A percentile compares a stretch with the other conserved stretches of the same genome.
Conservation (phyloP, 2,329 filamentous ascomycete genomes). For the Verticillium longisporum region DNA sequence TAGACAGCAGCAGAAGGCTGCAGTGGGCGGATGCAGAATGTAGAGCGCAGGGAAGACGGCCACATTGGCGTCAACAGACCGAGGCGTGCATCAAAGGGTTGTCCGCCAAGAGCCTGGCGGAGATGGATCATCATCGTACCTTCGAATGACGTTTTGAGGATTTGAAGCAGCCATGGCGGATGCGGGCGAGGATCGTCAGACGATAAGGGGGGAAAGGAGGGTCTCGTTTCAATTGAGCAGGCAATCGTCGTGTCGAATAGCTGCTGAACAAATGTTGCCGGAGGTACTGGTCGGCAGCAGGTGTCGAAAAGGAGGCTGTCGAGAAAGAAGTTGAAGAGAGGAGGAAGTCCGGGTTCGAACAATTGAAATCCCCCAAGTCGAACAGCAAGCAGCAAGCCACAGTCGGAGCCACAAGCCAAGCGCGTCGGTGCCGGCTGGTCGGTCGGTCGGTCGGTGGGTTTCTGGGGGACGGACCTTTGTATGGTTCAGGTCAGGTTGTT, state of each 20-base stretch:
- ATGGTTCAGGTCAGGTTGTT: background rate
- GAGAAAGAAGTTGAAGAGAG: background rate
- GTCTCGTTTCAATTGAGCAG: background rate
- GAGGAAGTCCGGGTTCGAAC: background rate
- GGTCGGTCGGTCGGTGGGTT: background rate
- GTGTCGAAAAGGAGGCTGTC: background rate
- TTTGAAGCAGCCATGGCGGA: constrained; percentile 34
- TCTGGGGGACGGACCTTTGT: background rate
- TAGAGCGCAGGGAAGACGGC: background rate
- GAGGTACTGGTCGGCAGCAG: background rate
- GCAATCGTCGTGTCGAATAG: background rate
- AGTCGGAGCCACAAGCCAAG: background rate
- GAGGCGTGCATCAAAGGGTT: background rate
- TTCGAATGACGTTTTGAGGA: constrained; percentile 55
- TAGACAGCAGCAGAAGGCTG: background rate
- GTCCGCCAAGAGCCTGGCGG: constrained; percentile 1
- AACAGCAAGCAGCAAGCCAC: background rate
- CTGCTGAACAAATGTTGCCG: background rate
- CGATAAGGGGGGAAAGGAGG: background rate
- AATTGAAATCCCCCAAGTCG: background rate
- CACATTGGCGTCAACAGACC: background rate
- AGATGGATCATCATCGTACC: constrained; percentile 38
- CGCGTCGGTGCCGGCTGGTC: background rate
- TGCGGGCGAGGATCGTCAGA: background rate
- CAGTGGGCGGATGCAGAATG: background rate